phyloP scores from a whole-genome alignment of 768 basidiomycete species.

The Tremella yokohamensis region DNA sequence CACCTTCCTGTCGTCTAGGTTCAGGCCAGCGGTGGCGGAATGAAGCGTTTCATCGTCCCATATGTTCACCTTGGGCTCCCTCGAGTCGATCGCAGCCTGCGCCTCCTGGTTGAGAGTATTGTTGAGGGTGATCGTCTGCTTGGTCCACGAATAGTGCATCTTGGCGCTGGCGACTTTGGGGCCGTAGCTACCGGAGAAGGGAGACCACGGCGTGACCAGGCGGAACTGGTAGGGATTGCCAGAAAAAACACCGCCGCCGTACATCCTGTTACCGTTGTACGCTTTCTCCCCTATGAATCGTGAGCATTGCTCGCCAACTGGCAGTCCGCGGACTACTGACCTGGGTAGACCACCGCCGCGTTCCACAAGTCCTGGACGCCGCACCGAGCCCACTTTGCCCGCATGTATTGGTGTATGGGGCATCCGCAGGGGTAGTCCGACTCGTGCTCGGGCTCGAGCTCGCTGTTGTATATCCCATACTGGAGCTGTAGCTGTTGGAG shows the following conservation, averaged over 20 bases:
- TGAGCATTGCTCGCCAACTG: not conserved
- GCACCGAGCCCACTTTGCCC: constrained; percentile 12
- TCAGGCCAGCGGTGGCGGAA: not conserved
- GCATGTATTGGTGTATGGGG: constrained; percentile 11
- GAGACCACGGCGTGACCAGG: constrained; percentile 12
- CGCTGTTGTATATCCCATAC: constrained; percentile 16
- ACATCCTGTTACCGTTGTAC: constrained; percentile 8
- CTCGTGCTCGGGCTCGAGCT: constrained; percentile 30
- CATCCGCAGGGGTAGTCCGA: constrained; percentile 18
- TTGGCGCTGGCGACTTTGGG: constrained; percentile 9
- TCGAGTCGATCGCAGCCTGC: constrained; percentile 17
- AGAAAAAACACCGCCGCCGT: constrained; percentile 5
- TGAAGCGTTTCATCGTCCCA: constrained; percentile 12
- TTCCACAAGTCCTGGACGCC: constrained; percentile 16
- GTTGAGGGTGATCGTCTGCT: constrained; percentile 23
- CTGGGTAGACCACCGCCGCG: constrained; percentile 17
- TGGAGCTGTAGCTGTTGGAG: constrained; percentile 14
- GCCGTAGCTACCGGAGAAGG: not conserved
- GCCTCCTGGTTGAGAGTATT: constrained; percentile 21
- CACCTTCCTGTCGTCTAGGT: not conserved
- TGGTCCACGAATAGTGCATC: constrained; percentile 7
- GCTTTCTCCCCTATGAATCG: constrained; percentile 14
- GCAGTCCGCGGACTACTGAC: not conserved
- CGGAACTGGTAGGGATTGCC: constrained; percentile 11
- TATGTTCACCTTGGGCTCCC: constrained; percentile 21